These are phyloP conservation scores for Quambalaria eucalypti DNA, from an alignment of 1,284 basidiomycete species.

Conservation along the genomic window DNA sequence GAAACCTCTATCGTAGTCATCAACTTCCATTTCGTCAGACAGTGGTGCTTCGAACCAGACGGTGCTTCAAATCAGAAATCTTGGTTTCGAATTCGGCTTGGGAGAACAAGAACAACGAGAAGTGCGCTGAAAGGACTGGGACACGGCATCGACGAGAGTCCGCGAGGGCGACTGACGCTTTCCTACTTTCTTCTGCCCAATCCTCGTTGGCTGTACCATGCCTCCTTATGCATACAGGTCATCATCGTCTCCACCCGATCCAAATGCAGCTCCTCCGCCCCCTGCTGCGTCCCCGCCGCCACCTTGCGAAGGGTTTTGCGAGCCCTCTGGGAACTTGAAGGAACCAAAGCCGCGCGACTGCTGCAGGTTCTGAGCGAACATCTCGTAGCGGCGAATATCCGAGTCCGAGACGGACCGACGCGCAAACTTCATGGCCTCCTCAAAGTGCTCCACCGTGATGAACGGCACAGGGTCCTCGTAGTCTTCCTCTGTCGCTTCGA, in stretches of 20 bases:
- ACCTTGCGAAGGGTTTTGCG: conserved; percentile 11
- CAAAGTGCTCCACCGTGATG: conserved; percentile 70
- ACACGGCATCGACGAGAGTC: no score
- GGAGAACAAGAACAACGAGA: no score
- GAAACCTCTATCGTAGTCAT: no score
- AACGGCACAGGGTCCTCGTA: conserved; percentile 90
- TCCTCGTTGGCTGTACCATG: no score
- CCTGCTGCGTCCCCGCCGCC: conserved; percentile 43
- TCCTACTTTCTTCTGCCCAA: no score
- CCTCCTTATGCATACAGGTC: conserved; percentile 68
- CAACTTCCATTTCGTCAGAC: no score
- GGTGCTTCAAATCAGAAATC: no score
- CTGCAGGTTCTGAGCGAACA: conserved; percentile 45
- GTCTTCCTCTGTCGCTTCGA: conserved; percentile 61
- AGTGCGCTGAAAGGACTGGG: no score
- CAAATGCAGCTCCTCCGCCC: conserved; percentile 66
- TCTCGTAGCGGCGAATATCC: conserved; percentile 76
- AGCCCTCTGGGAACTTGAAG: conserved; percentile 89
- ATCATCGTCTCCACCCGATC: conserved; percentile 69
- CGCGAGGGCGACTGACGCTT: no score
- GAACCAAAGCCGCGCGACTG: conserved; percentile 55
- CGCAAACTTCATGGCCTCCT: conserved; percentile 86
- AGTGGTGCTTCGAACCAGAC: no score
- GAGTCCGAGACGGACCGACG: conserved; percentile 52
- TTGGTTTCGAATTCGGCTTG: no score